These are phyloP conservation scores for Leishmania tarentolae DNA, from an alignment of 208 protist genomes.

Conservation along the genomic window DNA sequence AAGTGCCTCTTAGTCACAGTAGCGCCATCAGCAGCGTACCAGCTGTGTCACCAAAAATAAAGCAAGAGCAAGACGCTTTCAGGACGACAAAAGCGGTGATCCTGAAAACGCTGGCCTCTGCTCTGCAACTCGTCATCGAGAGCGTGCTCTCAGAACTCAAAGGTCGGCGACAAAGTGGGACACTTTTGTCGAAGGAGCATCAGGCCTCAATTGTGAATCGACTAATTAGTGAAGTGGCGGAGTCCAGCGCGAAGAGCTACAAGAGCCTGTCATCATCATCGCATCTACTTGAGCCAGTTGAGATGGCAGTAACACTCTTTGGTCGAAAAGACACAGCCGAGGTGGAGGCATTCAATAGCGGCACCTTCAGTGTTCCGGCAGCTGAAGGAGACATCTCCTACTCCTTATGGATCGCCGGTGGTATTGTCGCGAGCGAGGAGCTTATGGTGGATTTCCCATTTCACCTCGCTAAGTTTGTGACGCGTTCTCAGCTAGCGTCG, in stretches of 20 bases:
- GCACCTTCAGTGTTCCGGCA: conserved; percentile 57
- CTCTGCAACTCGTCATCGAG: conserved; percentile 55
- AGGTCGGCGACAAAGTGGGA: conserved; percentile 53
- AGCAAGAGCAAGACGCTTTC: conserved; percentile 42
- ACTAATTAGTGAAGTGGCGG: conserved; percentile 63
- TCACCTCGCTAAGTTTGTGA: conserved; percentile 74
- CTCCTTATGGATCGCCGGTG: conserved; percentile 83
- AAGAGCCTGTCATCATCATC: conserved; percentile 81
- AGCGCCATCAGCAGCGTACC: background rate
- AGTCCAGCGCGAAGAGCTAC: conserved; percentile 69
- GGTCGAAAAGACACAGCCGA: conserved; percentile 57
- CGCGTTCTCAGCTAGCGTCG: conserved; percentile 9
- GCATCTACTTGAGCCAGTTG: conserved; percentile 75
- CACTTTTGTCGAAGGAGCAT: conserved; percentile 56
- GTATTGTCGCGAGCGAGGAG: conserved; percentile 59
- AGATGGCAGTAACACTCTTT: conserved; percentile 61
- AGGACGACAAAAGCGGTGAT: conserved; percentile 42
- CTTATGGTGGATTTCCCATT: conserved; percentile 79
- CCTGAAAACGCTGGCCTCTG: conserved; percentile 47
- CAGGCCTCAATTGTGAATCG: conserved; percentile 54
- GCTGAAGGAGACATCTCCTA: conserved; percentile 72
- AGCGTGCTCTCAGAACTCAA: conserved; percentile 53
- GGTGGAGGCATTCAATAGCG: conserved; percentile 67
- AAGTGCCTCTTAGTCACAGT: conserved; percentile 12
- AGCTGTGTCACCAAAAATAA: conserved; percentile 35